Conservation (phyloP, 805 yeast species). For the Ogataea polymorpha region DNA sequence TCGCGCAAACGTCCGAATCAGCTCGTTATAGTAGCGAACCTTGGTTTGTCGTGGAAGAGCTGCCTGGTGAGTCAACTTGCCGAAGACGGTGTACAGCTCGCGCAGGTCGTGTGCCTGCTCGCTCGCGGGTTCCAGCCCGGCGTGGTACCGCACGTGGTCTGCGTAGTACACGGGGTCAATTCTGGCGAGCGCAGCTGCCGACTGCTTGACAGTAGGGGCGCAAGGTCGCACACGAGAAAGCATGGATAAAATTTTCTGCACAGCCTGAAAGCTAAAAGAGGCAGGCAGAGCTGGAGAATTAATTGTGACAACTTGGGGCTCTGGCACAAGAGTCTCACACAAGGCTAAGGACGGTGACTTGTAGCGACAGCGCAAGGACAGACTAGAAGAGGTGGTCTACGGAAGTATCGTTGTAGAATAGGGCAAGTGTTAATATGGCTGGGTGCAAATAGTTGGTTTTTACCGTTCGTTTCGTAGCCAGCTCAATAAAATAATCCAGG, state of each 20-base stretch:
- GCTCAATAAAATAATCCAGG: neutral
- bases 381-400: no score
- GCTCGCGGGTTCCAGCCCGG: neutral
- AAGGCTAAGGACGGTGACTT: no score
- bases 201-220: constrained; percentile 4
- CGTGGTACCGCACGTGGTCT: constrained; percentile 3
- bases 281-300: no score
- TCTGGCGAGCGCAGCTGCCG: neutral
- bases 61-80: constrained; percentile 1
- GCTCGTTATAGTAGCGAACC: constrained; percentile 19
- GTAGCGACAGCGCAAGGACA: no score
- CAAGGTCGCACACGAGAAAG: neutral
- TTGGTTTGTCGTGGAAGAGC: constrained; percentile 14
- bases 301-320: no score
- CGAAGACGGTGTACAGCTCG: constrained; percentile 4
- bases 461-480: neutral
- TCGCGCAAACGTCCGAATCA: constrained; percentile 25
- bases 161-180: constrained; percentile 1
- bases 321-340: neutral
- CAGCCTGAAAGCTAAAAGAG: neutral
- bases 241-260: constrained; percentile 2
- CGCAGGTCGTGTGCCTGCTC: neutral
- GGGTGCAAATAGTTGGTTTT: no score
- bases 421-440: no score
- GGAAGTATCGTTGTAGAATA: no score